Evolutionary conservation across 1,284 basidiomycete species (phyloP), one percentile per base, ranked within the genome.

Genomic region (Kwoniella shivajii): DNA sequence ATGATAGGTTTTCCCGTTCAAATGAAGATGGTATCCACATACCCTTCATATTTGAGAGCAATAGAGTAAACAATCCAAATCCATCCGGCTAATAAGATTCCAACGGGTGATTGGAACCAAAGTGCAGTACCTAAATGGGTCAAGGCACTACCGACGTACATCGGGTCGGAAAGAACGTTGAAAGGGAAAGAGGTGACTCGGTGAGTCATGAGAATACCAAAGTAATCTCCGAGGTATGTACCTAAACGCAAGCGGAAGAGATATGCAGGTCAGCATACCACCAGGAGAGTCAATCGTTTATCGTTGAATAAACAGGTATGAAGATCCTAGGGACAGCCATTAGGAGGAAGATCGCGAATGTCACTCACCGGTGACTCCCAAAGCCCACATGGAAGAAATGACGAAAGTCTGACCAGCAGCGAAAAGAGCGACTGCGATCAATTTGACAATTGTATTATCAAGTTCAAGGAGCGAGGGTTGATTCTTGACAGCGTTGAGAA

Each of bases 201-300:
- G 65, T 88, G 83, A 72, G 92, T 87, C 92, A 97, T 96, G 53
- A 98, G 81, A 68, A 98, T 98, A n/a, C 95, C 95, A 78, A 97
- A 99, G 80, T 98, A 98, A 80, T 98, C 95, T 5, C 95, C 93
- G 43, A 97, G 84, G 81, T 92, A 94, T 1, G 91, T 94, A 42
- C 79, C 78, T 76, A n/a, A n/a, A n/a, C n/a, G n/a, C n/a, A n/a
- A n/a, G 54, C 1, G 44, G 16, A 6, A 30, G 26, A 9, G 20
- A 16, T 18, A 9, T 20, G 13, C 31, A 18, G 27, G 9, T 43
- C 9, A 30, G 7, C 18, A 27, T 42, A 33, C n/a, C n/a, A n/a
- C n/a, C n/a, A n/a, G n/a, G n/a, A n/a, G n/a, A n/a, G 4, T 5
- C 6, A 18, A 20, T 5, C 26, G n/a, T 45, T 4, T 6, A 27